phyloP scores from a whole-genome alignment of 2,329 filamentous ascomycete genomes.

The Diaporthe sp. region DNA sequence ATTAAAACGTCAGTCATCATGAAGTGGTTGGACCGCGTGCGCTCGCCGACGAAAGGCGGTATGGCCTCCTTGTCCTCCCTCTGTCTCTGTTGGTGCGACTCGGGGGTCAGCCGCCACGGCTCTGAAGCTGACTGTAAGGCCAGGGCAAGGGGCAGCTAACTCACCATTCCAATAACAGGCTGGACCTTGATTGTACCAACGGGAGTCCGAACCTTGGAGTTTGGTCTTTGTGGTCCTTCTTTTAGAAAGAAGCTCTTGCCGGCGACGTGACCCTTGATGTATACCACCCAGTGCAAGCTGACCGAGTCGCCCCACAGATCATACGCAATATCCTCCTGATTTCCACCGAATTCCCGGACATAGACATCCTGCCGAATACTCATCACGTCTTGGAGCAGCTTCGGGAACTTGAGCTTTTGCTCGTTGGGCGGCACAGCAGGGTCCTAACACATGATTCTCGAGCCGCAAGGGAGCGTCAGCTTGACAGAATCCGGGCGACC shows the following conservation, averaged over 20 bases:
- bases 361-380: slow-evolving; percentile 72
- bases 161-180: not conserved
- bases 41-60: not conserved
- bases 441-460: slow-evolving; percentile 60
- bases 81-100: not conserved
- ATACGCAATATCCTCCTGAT: not conserved
- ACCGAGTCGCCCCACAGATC: slow-evolving; percentile 75
- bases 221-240: too few relatives aligned
- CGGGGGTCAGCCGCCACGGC: not conserved
- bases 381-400: slow-evolving; percentile 75
- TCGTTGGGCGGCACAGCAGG: slow-evolving; percentile 53
- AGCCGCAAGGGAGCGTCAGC: not conserved
- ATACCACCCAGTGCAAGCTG: slow-evolving; percentile 65
- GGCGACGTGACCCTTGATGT: not conserved
- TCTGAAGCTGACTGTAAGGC: not conserved
- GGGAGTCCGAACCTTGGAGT: not conserved
- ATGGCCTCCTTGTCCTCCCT: not conserved
- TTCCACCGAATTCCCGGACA: slow-evolving; percentile 67
- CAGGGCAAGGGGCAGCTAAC: not conserved
- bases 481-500: not conserved
- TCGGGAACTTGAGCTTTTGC: slow-evolving; percentile 63
- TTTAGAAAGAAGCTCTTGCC: too few relatives aligned
- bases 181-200: not conserved
- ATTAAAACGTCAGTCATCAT: not conserved
- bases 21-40: not conserved